Conservation (phyloP, 768 basidiomycete genomes). For the Paxillus involutus region DNA sequence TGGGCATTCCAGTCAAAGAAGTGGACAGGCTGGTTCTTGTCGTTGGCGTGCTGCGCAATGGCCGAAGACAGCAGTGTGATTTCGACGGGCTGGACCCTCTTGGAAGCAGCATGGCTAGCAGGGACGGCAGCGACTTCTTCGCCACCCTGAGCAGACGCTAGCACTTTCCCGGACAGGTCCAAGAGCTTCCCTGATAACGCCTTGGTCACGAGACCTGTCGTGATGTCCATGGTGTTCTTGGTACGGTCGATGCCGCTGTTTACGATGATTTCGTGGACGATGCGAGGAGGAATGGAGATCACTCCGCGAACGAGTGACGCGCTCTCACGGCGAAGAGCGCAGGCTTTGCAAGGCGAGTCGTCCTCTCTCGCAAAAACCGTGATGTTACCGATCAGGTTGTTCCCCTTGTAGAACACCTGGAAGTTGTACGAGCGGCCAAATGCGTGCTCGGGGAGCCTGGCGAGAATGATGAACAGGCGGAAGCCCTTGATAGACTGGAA, state of each 20-base stretch:
- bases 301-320: slow-evolving; percentile 23
- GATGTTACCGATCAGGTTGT: slow-evolving; percentile 17
- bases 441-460: slow-evolving; percentile 24
- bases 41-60: slow-evolving; percentile 16
- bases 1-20: slow-evolving; percentile 25
- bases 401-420: slow-evolving; percentile 14
- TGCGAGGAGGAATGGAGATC: slow-evolving; percentile 18
- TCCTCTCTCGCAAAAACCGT: slow-evolving; percentile 27
- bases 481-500: slow-evolving; percentile 18
- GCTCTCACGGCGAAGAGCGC: slow-evolving; percentile 15
- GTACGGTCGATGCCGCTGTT: too few species aligned
- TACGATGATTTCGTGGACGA: slow-evolving; percentile 10
- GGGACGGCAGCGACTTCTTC: too few species aligned
- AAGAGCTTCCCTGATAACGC: too few species aligned
- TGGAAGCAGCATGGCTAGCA: slow-evolving; percentile 8
- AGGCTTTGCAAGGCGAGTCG: slow-evolving; percentile 26
- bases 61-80: slow-evolving; percentile 21
- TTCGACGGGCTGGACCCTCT: slow-evolving; percentile 18
- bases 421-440: slow-evolving; percentile 24
- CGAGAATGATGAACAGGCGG: slow-evolving; percentile 28
- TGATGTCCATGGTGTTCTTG: too few species aligned
- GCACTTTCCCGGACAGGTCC: too few species aligned
- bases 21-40: slow-evolving; percentile 16
- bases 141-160: too few species aligned
- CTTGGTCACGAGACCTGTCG: too few species aligned